Conservation (phyloP, 495 filamentous ascomycete genomes). For the Pseudoneurospora amorphoporcata region DNA sequence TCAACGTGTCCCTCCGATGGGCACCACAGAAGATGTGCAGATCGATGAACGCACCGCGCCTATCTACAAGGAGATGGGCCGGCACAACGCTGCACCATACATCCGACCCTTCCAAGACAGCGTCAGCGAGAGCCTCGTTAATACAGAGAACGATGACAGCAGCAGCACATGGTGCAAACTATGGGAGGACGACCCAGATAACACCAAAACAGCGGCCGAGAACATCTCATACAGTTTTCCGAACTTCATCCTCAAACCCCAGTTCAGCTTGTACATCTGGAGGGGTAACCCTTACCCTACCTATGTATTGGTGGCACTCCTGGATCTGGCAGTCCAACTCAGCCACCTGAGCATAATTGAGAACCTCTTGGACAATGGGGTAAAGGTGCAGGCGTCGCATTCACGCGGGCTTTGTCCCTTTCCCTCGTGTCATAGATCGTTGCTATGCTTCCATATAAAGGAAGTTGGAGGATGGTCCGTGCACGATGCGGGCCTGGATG, state of each 20-base stretch:
- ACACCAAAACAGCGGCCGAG: too few species aligned
- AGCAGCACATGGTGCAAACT: too few species aligned
- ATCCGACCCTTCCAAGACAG: neutral
- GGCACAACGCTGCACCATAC: neutral
- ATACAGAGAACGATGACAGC: too few species aligned
- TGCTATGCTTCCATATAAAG: too few species aligned
- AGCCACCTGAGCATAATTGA: neutral
- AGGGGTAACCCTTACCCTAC: neutral
- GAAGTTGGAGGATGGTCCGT: neutral
- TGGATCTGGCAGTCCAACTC: neutral
- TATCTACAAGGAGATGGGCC: too few species aligned
- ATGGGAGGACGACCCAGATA: too few species aligned
- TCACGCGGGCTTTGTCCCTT: neutral
- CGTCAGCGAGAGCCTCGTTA: too few species aligned
- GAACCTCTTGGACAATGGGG: neutral
- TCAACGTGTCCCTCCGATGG: neutral
- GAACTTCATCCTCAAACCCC: neutral
- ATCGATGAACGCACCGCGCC: too few species aligned
- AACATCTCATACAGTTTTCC: too few species aligned
- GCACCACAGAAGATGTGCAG: too few species aligned
- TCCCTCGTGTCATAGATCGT: neutral
- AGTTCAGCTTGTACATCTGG: neutral
- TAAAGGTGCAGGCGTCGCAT: neutral
- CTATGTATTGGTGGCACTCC: slow-evolving; percentile 1
- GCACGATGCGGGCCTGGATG: neutral